phyloP scores from a whole-genome alignment of 1,284 basidiomycete species.

The Erythrobasidium hasegawianum region DNA sequence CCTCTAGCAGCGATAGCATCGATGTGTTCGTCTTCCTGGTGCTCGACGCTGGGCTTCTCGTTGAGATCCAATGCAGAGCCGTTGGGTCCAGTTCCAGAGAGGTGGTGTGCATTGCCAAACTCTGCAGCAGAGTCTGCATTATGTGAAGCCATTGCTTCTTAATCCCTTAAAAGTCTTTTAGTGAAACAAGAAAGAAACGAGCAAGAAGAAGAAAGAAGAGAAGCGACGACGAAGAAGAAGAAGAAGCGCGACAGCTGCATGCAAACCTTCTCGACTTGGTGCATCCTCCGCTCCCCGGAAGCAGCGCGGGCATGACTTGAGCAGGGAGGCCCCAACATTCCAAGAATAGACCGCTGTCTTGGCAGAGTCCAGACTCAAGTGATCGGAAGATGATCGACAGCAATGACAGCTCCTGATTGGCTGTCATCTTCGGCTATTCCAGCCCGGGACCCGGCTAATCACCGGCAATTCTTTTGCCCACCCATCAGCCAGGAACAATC shows the following conservation, averaged over 20 bases:
- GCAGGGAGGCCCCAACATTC: too few species aligned
- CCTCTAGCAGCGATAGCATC: neutral
- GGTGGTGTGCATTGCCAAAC: neutral
- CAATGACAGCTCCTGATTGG: too few species aligned
- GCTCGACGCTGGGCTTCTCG: neutral
- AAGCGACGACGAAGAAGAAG: neutral
- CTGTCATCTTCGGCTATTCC: too few species aligned
- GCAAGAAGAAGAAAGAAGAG: neutral
- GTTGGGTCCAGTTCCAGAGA: too few species aligned
- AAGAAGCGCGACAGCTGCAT: neutral
- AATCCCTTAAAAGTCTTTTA: neutral
- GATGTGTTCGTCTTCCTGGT: neutral
- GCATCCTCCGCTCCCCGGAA: too few species aligned
- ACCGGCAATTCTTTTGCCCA: too few species aligned
- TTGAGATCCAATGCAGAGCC: neutral
- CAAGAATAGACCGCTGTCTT: too few species aligned
- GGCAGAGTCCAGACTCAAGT: too few species aligned
- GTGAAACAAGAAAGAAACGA: neutral
- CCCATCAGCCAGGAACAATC: too few species aligned
- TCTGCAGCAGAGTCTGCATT: constrained; percentile 1
- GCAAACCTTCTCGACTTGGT: neutral
- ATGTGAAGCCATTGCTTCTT: neutral
- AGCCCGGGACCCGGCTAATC: too few species aligned
- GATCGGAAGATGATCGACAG: too few species aligned
- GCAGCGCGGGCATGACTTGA: too few species aligned